Percentiles rank a stretch among this genome's conserved stretches.
phyloP scores from a whole-genome alignment of 768 basidiomycete genomes.

The Clitopilus passeckerianus region DNA sequence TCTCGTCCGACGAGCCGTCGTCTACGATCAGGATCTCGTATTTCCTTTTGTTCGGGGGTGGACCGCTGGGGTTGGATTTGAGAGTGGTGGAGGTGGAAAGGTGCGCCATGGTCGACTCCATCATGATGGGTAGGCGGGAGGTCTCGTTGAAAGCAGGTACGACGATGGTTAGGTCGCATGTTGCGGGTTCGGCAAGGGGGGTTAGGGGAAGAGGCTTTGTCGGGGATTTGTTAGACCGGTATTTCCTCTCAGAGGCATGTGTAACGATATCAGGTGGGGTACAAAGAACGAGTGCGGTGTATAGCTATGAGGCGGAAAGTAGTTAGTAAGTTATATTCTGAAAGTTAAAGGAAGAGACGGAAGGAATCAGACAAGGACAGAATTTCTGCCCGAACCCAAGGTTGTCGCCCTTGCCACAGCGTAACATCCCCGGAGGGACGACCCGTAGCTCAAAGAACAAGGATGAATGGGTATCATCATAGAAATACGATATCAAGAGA shows the following conservation, averaged over 20 bases:
- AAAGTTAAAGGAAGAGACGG: conserved; percentile 1
- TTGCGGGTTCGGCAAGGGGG: conserved; percentile 46
- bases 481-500: background rate
- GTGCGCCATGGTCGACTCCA: conserved; percentile 67
- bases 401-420: conserved; percentile 63
- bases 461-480: conserved; percentile 73
- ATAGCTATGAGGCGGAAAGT: conserved; percentile 42
- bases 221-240: conserved; percentile 52
- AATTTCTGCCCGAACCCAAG: conserved; percentile 39
- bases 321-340: conserved; percentile 8
- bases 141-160: conserved; percentile 93
- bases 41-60: conserved; percentile 36
- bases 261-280: conserved; percentile 67
- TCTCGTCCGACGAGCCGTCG: conserved; percentile 83
- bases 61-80: background rate
- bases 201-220: conserved; percentile 39
- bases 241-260: conserved; percentile 63
- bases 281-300: conserved; percentile 66
- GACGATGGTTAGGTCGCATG: conserved; percentile 73
- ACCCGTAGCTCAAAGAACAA: conserved; percentile 89
- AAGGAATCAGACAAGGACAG: conserved; percentile 32
- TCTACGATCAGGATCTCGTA: conserved; percentile 87
- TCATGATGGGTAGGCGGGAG: conserved; percentile 79
- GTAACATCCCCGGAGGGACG: conserved; percentile 26
- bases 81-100: conserved; percentile 31